Evolutionary conservation across 495 filamentous ascomycete species (phyloP), one percentile per base, ranked within the genome.

Genomic region (Rhizodiscina lignyota): DNA sequence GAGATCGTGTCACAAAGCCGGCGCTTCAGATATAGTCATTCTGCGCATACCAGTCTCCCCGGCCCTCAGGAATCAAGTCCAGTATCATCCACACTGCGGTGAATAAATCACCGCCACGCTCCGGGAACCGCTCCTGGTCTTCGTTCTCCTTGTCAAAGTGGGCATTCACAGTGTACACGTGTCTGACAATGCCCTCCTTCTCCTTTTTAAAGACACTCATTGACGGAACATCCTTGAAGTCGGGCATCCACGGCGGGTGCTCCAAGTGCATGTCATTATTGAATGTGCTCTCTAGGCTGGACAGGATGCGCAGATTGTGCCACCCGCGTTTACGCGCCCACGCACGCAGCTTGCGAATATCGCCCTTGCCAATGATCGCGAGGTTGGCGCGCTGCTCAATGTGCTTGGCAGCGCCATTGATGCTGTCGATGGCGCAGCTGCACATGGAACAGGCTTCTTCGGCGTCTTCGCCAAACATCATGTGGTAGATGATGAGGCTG

Each of bases 201-300:
- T 41, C 38, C 21, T 41, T 30, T 26, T 30, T 41, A 19, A 41
- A 41, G 21, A 41, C 38, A 20, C 38, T 41, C 23, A 36, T 35
- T 2, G 22, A 31, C 10, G 38, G 38, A 11, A 8, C 23, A 17
- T 41, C 32, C 12, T 18, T 12, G 5, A 29, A 22, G n/a, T 36
- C 20, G 4, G 11, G 2, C 13, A 35, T 18, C 38, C 38, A 41
- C 2, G 32, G 32, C 6, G 24, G 21, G 17, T 16, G 18, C 35
- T 42, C 39, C 11, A 34, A 21, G 4, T 21, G 19, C 39, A 42
- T 37, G 28, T 42, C 39, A 19, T 37, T 37, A 20, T 42, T 42
- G 30, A 42, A 42, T 2, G 17, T 18, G 15, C 21, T 37, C 6
- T 24, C 26, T 16, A 4, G 11, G 8, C 33, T 38, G 5, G 39